Evolutionary conservation across 768 basidiomycete species (phyloP), one percentile per base, ranked within the genome.

Genomic region (Boletus coccyginus): DNA sequence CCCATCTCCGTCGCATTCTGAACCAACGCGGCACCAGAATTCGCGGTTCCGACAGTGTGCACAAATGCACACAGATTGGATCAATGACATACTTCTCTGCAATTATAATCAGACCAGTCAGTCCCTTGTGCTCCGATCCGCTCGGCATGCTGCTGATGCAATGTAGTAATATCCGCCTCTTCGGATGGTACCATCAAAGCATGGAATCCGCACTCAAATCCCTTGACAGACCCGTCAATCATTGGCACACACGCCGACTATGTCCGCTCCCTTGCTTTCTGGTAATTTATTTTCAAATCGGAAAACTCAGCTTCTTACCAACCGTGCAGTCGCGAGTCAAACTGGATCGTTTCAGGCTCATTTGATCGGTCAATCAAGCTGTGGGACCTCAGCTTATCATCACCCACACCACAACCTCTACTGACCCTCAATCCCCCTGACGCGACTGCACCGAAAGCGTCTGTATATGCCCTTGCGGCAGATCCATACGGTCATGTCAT

Each of bases 151-250:
- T 60, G 53, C 66, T 32, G n/a, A 40, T 21, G 16, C 41, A 42
- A 17, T 16, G 5, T 60, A 86, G 91, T 98, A 44, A 81, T 98
- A 40, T 93, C 95, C 53, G 94, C 92, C 0, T 98, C 97, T 0
- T 96, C 95, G 3, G 96, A 98, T 67, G 94, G 95, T 17, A 93
- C 94, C 13, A 78, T 99, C 62, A 90, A 94, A 66, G 85, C 93
- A 0, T 98, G 97, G 96, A 86, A 80, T 51, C 96, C 96, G 0
- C 94, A 98, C 67, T 77, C 83, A 0, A 60, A 75, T 13, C 66
- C 77, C 17, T 74, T 81, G 9, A 72, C 81, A 7, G 85, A 88
- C 47, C 91, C 94, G 3, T 74, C 78, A 2, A 76, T 81, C 13
- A 75, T 94, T 42, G 93, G 93, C 12, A 78, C 79, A 3, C 93